Base-by-base conservation (phyloP, 352 stramenopile species). In the Pythium angustatum region DNA sequence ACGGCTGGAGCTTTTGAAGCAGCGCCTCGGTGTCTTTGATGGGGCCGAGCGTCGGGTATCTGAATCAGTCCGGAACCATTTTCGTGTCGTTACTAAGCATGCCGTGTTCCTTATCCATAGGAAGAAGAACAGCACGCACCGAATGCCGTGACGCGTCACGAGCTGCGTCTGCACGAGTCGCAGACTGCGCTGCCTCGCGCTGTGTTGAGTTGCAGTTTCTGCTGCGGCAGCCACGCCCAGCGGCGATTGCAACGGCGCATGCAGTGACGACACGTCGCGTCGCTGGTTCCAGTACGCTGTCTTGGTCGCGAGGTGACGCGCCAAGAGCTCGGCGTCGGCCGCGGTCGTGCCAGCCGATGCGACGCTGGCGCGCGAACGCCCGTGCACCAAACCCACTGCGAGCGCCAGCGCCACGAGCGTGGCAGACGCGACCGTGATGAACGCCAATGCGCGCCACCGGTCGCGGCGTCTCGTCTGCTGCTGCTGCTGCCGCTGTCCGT, bases 141-240 rank as follows among this genome's bases (percentile, higher is more conserved):
- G 73, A 44, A 84, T 80, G 44, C 82, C 82, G 33, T 91, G 82
- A n/a, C 82, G 78, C 28, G 69, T 72, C 27, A 91, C 67, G 47
- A 89, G 48, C 43, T 91, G 78, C 54, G 79, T 75, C 58, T 91
- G 82, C 19, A 87, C 44, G 34, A 89, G 64, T n/a, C 81, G 67
- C n/a, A 89, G 12, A 5, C 40, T 31, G 11, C 33, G 28, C 5
- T 14, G 40, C 2, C 38, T 19, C 6, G 7, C 14, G 14, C 14
- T 19, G 38, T 45, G 10, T 14, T 24, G 11, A 1, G 38, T 45
- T 17, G n/a, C 21, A 33, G 12, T n/a, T 34, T 5, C 24, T 60
- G 5, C 22, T 41, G 34, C 22, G n/a, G 26, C 12, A 31, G 27
- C 6, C 15, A 38, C 22, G 31, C 7, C 3, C 24, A 38, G 28